Percentiles rank a stretch among this genome's conserved stretches.
Conservation (phyloP, 495 filamentous ascomycete species). For the Extremus antarcticus region DNA sequence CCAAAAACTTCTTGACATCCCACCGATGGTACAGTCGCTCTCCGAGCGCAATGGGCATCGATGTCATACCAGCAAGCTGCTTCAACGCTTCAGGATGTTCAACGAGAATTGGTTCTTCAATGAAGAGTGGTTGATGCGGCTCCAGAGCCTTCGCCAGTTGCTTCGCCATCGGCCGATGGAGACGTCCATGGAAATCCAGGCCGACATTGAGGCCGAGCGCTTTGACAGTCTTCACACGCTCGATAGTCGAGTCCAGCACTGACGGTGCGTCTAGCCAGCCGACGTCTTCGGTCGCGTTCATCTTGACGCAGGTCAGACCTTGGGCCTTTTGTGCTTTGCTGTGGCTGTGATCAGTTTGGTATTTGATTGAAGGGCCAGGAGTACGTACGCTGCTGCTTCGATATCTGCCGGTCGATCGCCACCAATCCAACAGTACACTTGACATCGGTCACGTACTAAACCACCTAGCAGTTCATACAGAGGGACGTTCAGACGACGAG, state of each 20-base stretch:
- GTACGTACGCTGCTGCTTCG: slow-evolving; percentile 25
- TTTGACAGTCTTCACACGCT: slow-evolving; percentile 59
- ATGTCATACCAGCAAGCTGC: slow-evolving; percentile 48
- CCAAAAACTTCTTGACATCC: slow-evolving; percentile 64
- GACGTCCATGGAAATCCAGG: slow-evolving; percentile 67
- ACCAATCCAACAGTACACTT: slow-evolving; percentile 66
- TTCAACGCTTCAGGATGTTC: slow-evolving; percentile 63
- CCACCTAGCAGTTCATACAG: slow-evolving; percentile 65
- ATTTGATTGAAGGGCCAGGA: not conserved
- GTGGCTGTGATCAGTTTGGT: not conserved
- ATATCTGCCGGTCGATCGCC: slow-evolving; percentile 68
- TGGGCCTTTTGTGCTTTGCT: slow-evolving; percentile 51
- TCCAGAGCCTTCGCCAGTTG: slow-evolving; percentile 61
- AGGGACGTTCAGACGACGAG: slow-evolving; percentile 49
- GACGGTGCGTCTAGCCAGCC: slow-evolving; percentile 66
- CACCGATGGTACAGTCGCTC: slow-evolving; percentile 61
- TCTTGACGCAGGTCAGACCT: slow-evolving; percentile 63
- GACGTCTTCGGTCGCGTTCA: slow-evolving; percentile 71
- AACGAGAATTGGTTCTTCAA: slow-evolving; percentile 64
- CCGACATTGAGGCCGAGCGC: slow-evolving; percentile 57
- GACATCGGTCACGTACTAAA: slow-evolving; percentile 61
- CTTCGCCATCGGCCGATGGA: slow-evolving; percentile 73
- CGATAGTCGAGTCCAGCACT: slow-evolving; percentile 50
- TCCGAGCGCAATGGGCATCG: slow-evolving; percentile 60
- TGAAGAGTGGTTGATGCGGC: slow-evolving; percentile 59